Percentiles rank a stretch among this genome's conserved stretches.
phyloP scores from a whole-genome alignment of 2,329 filamentous ascomycete species.

The Cytospora chrysosperma region DNA sequence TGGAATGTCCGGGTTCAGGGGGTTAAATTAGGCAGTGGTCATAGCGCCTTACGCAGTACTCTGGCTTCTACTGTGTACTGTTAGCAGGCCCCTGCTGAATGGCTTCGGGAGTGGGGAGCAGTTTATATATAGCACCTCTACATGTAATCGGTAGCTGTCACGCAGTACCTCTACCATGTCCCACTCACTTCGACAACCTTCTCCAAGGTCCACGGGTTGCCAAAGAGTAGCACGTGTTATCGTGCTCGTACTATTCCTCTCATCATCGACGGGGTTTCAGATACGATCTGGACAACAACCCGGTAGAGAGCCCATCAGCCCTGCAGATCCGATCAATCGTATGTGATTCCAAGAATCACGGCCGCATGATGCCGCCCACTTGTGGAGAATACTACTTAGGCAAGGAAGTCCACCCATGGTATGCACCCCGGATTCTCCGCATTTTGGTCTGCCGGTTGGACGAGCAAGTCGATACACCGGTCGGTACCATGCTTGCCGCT shows the following conservation, averaged over 20 bases:
- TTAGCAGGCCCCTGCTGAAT: no score
- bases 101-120: no score
- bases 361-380: not conserved
- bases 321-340: not conserved
- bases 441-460: slow-evolving; percentile 11
- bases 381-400: slow-evolving; percentile 2
- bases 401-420: not conserved
- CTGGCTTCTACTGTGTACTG: no score
- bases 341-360: not conserved
- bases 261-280: not conserved
- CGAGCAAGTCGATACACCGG: slow-evolving; percentile 9
- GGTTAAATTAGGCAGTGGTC: slow-evolving; percentile 17
- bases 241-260: not conserved
- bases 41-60: slow-evolving; percentile 6
- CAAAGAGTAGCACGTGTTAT: not conserved
- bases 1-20: slow-evolving; percentile 4
- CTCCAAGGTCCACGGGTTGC: not conserved
- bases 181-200: no score
- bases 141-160: no score
- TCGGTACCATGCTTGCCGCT: not conserved
- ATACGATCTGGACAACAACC: not conserved
- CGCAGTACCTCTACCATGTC: no score
- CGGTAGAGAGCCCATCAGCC: not conserved
- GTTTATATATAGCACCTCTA: no score
- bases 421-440: slow-evolving; percentile 23